A percentile compares a stretch with the other conserved stretches of the same genome.
Conservation (phyloP, 129 eudicot genomes). For the Saposhnikovia divaricata region DNA sequence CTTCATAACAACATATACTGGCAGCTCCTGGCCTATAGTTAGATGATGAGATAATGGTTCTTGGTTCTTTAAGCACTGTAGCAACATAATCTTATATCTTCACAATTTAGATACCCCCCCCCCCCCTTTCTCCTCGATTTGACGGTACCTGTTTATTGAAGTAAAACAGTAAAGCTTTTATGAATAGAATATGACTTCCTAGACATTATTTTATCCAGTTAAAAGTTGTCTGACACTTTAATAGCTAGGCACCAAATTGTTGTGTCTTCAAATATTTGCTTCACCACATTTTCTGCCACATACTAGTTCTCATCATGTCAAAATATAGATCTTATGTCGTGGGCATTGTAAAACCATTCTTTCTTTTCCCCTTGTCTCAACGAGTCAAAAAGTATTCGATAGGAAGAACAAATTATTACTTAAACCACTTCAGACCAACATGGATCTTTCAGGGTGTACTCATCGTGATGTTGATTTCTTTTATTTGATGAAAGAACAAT, state of each 20-base stretch:
- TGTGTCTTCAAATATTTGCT: not conserved
- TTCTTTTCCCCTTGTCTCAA: not conserved
- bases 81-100: not conserved
- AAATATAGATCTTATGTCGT: not conserved
- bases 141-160: not conserved
- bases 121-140: not conserved
- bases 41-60: not conserved
- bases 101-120: not conserved
- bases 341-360: not conserved
- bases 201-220: not conserved
- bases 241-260: not conserved
- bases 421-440: not conserved
- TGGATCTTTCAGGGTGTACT: not conserved
- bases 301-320: not conserved
- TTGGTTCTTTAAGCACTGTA: not conserved
- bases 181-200: not conserved
- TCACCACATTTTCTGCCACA: not conserved
- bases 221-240: not conserved
- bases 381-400: not conserved
- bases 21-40: not conserved
- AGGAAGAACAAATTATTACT: not conserved
- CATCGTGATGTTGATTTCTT: not conserved
- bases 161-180: not conserved
- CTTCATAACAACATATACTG: not conserved
- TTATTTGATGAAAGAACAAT: not conserved